Percentiles rank a stretch among this genome's conserved stretches.
Conservation (phyloP, 2,329 filamentous ascomycete species). For the Fusarium protoensiforme region DNA sequence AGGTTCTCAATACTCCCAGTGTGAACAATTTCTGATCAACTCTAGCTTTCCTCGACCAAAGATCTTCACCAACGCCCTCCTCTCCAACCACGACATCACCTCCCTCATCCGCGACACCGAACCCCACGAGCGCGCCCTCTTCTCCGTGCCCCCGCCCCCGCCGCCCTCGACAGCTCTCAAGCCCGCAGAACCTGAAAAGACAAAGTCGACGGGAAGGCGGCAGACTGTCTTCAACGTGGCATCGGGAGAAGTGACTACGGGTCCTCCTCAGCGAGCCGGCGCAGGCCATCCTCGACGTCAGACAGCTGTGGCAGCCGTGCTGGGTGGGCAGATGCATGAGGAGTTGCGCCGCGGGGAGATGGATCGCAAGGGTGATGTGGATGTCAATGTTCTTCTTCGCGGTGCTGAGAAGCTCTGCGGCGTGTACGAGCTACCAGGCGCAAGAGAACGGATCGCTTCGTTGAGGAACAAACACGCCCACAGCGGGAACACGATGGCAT, state of each 20-base stretch:
- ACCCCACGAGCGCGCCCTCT: conserved; percentile 91
- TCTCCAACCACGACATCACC: conserved; percentile 91
- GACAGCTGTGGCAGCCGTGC: conserved; percentile 88
- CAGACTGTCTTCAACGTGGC: conserved; percentile 76
- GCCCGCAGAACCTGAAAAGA: conserved; percentile 51
- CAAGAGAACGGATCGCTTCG: conserved; percentile 77
- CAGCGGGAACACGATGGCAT: conserved; percentile 77
- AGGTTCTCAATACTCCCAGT: conserved; percentile 42
- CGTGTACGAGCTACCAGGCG: conserved; percentile 87
- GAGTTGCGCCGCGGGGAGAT: conserved; percentile 73
- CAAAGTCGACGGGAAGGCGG: conserved; percentile 58
- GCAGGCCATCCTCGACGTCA: conserved; percentile 67
- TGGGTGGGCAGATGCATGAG: conserved; percentile 88
- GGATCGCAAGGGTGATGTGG: conserved; percentile 73
- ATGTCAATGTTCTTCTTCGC: conserved; percentile 84
- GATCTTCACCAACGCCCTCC: conserved; percentile 93
- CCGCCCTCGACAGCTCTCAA: conserved; percentile 50
- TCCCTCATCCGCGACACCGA: conserved; percentile 95
- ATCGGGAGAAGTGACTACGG: conserved; percentile 70
- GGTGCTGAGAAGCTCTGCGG: conserved; percentile 91
- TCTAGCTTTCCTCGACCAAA: conserved; percentile 87
- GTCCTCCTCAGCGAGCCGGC: conserved; percentile 59
- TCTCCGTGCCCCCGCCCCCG: conserved; percentile 85
- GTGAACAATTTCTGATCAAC: neutral
- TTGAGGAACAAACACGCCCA: conserved; percentile 78